Evolutionary conservation across 192 early-diverging fungal species (phyloP).

Genomic region (Coemansia javaensis): DNA sequence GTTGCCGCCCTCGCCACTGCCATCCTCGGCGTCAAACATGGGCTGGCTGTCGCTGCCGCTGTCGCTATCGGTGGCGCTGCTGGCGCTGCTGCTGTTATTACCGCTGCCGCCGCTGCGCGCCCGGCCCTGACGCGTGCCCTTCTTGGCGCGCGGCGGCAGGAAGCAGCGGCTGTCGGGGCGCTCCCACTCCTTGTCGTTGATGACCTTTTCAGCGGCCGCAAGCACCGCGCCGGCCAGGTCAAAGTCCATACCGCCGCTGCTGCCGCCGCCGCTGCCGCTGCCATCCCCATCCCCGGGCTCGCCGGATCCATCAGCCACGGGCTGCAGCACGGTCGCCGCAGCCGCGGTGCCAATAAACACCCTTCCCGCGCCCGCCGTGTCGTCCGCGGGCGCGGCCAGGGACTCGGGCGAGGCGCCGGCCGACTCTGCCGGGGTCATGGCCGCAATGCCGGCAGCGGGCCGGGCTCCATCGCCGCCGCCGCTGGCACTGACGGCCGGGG

Average conservation of each 20-base stretch:
- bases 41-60: neutral
- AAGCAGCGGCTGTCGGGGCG: slow-evolving; percentile 33
- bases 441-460: too few species aligned
- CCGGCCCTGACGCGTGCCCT: neutral
- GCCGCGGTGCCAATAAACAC: slow-evolving; percentile 10
- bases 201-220: slow-evolving; percentile 39
- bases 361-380: neutral
- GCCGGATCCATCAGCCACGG: too few species aligned
- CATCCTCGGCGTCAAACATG: neutral
- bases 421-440: too few species aligned
- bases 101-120: neutral
- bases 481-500: neutral
- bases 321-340: too few species aligned
- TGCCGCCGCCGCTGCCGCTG: neutral
- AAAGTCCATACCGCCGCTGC: slow-evolving; percentile 8
- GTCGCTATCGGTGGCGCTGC: neutral
- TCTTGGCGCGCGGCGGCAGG: slow-evolving; percentile 3
- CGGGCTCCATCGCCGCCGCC: neutral
- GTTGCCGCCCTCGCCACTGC: neutral
- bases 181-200: slow-evolving; percentile 48
- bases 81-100: neutral
- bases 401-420: too few species aligned
- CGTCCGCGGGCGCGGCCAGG: too few species aligned
- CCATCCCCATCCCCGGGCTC: too few species aligned
- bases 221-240: slow-evolving; percentile 39